phyloP scores from a whole-genome alignment of 78 protist species.

The Cavenderia fasciculata region DNA sequence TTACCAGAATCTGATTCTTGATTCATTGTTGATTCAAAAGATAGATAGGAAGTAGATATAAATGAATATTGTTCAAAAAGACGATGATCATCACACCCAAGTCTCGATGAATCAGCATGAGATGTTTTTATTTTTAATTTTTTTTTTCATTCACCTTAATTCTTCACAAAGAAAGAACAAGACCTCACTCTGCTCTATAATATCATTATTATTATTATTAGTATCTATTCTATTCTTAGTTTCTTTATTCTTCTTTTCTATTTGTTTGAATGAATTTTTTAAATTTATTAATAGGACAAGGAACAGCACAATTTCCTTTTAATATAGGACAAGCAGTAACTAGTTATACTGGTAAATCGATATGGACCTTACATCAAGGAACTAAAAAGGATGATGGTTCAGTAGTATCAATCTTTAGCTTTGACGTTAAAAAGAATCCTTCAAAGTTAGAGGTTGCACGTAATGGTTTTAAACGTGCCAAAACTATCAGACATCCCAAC shows the following conservation, averaged over 20 bases:
- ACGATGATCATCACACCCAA: background rate
- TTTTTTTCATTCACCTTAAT: too few species aligned
- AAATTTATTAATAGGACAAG: conserved; percentile 45
- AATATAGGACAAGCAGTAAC: conserved; percentile 15
- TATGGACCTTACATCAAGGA: conserved; percentile 65
- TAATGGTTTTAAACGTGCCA: conserved; percentile 55
- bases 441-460: conserved; percentile 35
- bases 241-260: background rate
- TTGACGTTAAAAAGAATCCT: conserved; percentile 71
- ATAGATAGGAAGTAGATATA: too few species aligned
- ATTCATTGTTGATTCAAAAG: too few species aligned
- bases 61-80: too few species aligned
- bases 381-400: conserved; percentile 71
- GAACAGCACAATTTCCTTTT: conserved; percentile 36
- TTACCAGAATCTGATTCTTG: too few species aligned
- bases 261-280: background rate
- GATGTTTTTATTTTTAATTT: too few species aligned
- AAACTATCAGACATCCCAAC: conserved; percentile 75
- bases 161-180: background rate
- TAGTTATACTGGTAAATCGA: conserved; percentile 28
- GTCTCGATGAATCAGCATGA: too few species aligned
- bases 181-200: background rate
- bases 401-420: conserved; percentile 46
- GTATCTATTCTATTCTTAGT: too few species aligned
- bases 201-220: too few species aligned